Base-by-base conservation (phyloP, 2,329 filamentous ascomycete species). In the Microcyclospora pomicola region DNA sequence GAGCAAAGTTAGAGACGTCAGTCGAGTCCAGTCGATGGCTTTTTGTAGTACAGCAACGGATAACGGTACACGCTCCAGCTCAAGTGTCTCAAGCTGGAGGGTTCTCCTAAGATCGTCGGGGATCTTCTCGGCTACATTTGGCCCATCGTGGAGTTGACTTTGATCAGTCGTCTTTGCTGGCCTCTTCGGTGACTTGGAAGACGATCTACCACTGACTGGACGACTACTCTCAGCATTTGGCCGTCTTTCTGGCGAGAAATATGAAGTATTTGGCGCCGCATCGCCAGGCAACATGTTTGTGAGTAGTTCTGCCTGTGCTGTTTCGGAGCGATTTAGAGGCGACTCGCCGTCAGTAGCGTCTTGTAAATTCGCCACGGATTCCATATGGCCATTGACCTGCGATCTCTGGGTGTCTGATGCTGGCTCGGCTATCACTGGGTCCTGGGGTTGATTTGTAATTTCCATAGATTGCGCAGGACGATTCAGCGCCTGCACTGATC, bases 51-150 rank as follows among this genome's bases (percentile, higher is more conserved):
- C 74, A 7, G 75, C 67, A 31, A 84, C 69, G 1, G 79, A 85
- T n/a, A 91, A 61, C 0, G 74, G 71, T 2, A 88, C 72, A 15
- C 81, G 73, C 58, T 91, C 82, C 2, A 91, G 65, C 58, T 86
- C 82, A 9, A 91, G 64, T 2, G 69, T 75, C 41, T 82, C 75
- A n/a, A 91, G 62, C 43, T 67, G 72, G 12, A 91, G 62, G 49
- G 74, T 75, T n/a, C n/a, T n/a, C n/a, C n/a, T n/a, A 27, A 69
- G 69, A 27, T 73, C 67, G 2, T 73, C 58, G 10, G 13, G 27
- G 12, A 11, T 11, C 12, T n/a, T 9, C n/a, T 30, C 28, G n/a
- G 28, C 28, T n/a, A 30, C 9, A 9, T 9, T 30, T 30, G 28
- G 28, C 28, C n/a, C 28, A 30, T 30, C 28, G 9, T n/a, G 9